Evolutionary conservation across 768 basidiomycete species (phyloP).

Genomic region (Suillus lakei): DNA sequence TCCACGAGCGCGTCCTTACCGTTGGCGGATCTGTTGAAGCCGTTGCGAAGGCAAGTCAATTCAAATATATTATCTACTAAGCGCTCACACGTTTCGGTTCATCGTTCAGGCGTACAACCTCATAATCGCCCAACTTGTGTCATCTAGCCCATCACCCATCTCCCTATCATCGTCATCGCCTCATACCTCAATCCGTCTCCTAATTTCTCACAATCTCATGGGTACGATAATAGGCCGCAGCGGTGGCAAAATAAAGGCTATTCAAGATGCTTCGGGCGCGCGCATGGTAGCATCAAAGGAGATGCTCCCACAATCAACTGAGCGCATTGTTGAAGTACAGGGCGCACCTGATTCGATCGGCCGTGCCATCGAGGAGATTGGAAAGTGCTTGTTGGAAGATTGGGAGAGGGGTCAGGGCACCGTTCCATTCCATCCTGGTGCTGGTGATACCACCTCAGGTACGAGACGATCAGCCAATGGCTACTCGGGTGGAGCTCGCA

Average conservation of each 20-base stretch:
- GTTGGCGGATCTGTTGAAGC: slow-evolving; percentile 91
- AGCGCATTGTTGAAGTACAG: slow-evolving; percentile 98
- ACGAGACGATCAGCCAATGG: slow-evolving; percentile 57
- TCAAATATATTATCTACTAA: slow-evolving; percentile 3
- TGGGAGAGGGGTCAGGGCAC: slow-evolving; percentile 95
- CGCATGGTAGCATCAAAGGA: slow-evolving; percentile 99
- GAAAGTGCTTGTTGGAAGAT: slow-evolving; percentile 92
- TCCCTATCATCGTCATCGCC: slow-evolving; percentile 66
- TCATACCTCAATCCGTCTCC: slow-evolving; percentile 91
- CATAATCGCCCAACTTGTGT: slow-evolving; percentile 90
- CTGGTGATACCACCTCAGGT: slow-evolving; percentile 69
- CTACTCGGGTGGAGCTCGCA: slow-evolving; percentile 57
- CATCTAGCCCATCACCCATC: slow-evolving; percentile 73
- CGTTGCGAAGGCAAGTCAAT: slow-evolving; percentile 77
- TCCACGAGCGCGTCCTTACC: slow-evolving; percentile 97
- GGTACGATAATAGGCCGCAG: slow-evolving; percentile 96
- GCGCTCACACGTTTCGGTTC: slow-evolving; percentile 17
- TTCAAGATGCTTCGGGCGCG: slow-evolving; percentile 94
- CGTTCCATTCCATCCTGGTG: slow-evolving; percentile 93
- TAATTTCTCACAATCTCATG: slow-evolving; percentile 99
- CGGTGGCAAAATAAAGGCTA: slow-evolving; percentile 98
- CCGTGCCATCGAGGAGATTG: slow-evolving; percentile 94
- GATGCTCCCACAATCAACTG: slow-evolving; percentile 98
- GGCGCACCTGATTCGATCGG: slow-evolving; percentile 92
- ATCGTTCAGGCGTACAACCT: slow-evolving; percentile 83